These are phyloP conservation scores for Tubosaeta sp. DNA, from an alignment of 768 basidiomycete genomes.

Conservation along the genomic window DNA sequence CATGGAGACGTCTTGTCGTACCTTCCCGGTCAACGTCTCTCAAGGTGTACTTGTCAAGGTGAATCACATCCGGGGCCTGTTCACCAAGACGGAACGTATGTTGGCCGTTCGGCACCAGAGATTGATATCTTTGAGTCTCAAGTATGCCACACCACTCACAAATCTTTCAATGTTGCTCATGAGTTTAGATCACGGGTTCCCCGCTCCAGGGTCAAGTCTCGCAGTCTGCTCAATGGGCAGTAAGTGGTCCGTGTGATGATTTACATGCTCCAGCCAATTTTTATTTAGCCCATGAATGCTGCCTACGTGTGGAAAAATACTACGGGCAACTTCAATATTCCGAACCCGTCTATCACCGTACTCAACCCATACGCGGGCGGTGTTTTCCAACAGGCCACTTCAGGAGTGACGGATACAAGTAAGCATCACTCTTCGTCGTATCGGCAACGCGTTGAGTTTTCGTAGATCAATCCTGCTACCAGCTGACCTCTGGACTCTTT, in stretches of 20 bases:
- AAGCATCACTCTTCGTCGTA: slow-evolving; percentile 12
- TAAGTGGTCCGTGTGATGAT: slow-evolving; percentile 34
- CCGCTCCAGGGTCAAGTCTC: slow-evolving; percentile 59
- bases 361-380: slow-evolving; percentile 73
- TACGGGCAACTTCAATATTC: slow-evolving; percentile 52
- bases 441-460: background rate
- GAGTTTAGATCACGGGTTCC: slow-evolving; percentile 34
- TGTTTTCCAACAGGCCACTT: slow-evolving; percentile 80
- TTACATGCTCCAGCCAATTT: background rate
- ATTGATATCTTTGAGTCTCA: slow-evolving; percentile 90
- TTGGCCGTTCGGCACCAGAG: slow-evolving; percentile 82
- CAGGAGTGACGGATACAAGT: slow-evolving; percentile 61
- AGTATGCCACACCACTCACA: slow-evolving; percentile 32
- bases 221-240: slow-evolving; percentile 80
- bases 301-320: slow-evolving; percentile 68
- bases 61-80: slow-evolving; percentile 88
- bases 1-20: slow-evolving; percentile 62
- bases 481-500: slow-evolving; percentile 45
- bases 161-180: background rate
- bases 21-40: slow-evolving; percentile 84
- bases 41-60: slow-evolving; percentile 81
- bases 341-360: slow-evolving; percentile 44
- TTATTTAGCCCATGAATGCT: slow-evolving; percentile 68
- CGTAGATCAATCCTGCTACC: slow-evolving; percentile 68
- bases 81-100: slow-evolving; percentile 69